A percentile compares a stretch with the other conserved stretches of the same genome.
These are phyloP conservation scores for Colletotrichum neosansevieriae DNA, from an alignment of 2,329 filamentous ascomycete genomes.

Conservation along the genomic window DNA sequence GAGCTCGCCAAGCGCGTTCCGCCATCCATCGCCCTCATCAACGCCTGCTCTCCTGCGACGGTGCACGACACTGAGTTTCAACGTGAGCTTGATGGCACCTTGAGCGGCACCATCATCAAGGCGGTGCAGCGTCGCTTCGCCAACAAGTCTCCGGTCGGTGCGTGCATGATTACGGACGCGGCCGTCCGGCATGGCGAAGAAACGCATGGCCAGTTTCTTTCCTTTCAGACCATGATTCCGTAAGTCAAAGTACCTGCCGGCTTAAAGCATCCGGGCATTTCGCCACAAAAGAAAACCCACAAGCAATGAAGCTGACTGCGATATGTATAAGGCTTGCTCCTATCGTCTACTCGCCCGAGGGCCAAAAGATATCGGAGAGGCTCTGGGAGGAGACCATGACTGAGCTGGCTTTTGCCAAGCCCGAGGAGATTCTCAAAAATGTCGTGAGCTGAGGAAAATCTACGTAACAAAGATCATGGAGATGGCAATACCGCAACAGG, in stretches of 20 bases:
- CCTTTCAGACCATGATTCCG: slow-evolving; percentile 57
- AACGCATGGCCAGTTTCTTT: slow-evolving; percentile 53
- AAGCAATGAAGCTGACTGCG: slow-evolving; percentile 37
- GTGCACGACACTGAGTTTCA: not conserved
- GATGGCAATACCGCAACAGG: not conserved
- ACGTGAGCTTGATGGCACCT: not conserved
- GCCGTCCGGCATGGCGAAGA: slow-evolving; percentile 57
- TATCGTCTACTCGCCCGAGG: slow-evolving; percentile 51
- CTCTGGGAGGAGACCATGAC: slow-evolving; percentile 55
- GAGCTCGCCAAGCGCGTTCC: slow-evolving; percentile 52
- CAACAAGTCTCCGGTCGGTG: slow-evolving; percentile 49
- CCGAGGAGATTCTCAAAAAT: slow-evolving; percentile 36
- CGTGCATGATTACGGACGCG: slow-evolving; percentile 59
- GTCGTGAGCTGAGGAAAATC: not conserved
- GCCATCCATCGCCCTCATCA: slow-evolving; percentile 56
- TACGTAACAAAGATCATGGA: not conserved
- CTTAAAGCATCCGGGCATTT: not conserved
- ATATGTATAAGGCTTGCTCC: slow-evolving; percentile 45
- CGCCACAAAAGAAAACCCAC: not conserved
- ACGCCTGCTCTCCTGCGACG: not conserved
- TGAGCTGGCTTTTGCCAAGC: slow-evolving; percentile 49
- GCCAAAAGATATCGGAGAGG: slow-evolving; percentile 47
- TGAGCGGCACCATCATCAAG: not conserved
- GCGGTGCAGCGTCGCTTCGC: slow-evolving; percentile 15
- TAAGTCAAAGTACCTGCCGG: slow-evolving; percentile 47